A percentile compares a stretch with the other conserved stretches of the same genome.
phyloP scores from a whole-genome alignment of 345 rosid genomes.

The Syzygium aromaticum region DNA sequence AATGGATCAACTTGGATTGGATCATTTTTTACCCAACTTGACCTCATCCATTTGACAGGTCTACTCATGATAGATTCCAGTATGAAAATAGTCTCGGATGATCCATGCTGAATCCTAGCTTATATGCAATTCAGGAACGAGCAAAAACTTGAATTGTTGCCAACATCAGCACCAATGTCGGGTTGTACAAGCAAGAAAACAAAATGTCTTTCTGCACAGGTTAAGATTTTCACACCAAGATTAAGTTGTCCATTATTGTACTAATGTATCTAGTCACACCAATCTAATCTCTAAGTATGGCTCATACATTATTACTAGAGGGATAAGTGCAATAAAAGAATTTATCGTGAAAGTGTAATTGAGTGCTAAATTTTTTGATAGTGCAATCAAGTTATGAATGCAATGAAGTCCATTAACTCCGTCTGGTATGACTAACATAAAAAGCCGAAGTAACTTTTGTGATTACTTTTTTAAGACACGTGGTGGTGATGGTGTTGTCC shows the following conservation, averaged over 20 bases:
- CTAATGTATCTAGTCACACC: not conserved
- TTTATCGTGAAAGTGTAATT: accelerated
- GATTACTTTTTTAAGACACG: too few species aligned
- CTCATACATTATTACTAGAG: accelerated
- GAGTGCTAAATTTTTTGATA: not conserved
- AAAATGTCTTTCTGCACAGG: accelerated
- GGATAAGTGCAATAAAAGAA: not conserved
- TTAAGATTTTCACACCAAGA: not conserved
- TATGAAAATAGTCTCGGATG: not conserved
- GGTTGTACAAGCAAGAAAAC: not conserved
- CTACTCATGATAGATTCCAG: not conserved
- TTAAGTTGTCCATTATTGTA: not conserved
- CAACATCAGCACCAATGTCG: not conserved
- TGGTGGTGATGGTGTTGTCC: not conserved
- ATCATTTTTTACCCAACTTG: too few species aligned
- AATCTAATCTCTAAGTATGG: not conserved
- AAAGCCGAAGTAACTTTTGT: not conserved
- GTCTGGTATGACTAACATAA: not conserved
- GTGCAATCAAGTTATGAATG: too few species aligned
- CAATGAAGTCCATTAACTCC: not conserved
- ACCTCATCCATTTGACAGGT: too few species aligned
- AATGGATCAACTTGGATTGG: too few species aligned
- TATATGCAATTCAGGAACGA: not conserved
- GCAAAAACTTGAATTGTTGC: not conserved
- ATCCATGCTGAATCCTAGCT: not conserved